phyloP scores from a whole-genome alignment of 768 basidiomycete species.

The Lactifluus echinatus region DNA sequence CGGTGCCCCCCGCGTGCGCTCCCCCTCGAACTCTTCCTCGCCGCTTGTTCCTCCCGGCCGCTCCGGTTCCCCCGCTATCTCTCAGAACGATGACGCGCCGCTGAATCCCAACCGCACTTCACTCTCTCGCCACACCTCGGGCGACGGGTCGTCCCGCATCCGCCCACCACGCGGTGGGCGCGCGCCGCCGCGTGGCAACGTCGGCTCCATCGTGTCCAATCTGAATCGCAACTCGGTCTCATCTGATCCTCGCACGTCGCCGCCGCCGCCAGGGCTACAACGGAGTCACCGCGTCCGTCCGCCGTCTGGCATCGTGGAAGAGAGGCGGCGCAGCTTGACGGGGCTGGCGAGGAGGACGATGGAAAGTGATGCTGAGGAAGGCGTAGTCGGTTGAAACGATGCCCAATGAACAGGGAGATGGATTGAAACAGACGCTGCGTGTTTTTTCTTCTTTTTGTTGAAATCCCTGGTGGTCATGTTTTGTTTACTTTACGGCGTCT shows the following conservation, averaged over 20 bases:
- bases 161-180: constrained; percentile 17
- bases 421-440: no score
- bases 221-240: constrained; percentile 15
- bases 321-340: constrained; percentile 19
- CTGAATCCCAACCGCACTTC: constrained; percentile 11
- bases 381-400: constrained; percentile 1
- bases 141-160: constrained; percentile 9
- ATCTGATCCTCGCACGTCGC: constrained; percentile 8
- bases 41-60: constrained; percentile 8
- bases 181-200: constrained; percentile 15
- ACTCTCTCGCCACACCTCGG: constrained; percentile 13
- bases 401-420: not conserved
- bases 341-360: constrained; percentile 60
- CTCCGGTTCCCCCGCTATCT: constrained; percentile 10
- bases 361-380: constrained; percentile 72
- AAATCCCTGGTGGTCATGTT: no score
- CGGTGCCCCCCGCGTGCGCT: constrained; percentile 26
- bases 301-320: constrained; percentile 15
- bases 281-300: constrained; percentile 19
- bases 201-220: constrained; percentile 8
- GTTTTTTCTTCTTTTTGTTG: no score
- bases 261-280: constrained; percentile 12
- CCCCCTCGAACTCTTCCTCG: constrained; percentile 9
- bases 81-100: constrained; percentile 7
- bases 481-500: no score